Percentiles rank a stretch among this genome's conserved stretches.
These are phyloP conservation scores for Hsuehochloa calcarea DNA, from an alignment of 176 grass and related monocot species.

Conservation along the genomic window DNA sequence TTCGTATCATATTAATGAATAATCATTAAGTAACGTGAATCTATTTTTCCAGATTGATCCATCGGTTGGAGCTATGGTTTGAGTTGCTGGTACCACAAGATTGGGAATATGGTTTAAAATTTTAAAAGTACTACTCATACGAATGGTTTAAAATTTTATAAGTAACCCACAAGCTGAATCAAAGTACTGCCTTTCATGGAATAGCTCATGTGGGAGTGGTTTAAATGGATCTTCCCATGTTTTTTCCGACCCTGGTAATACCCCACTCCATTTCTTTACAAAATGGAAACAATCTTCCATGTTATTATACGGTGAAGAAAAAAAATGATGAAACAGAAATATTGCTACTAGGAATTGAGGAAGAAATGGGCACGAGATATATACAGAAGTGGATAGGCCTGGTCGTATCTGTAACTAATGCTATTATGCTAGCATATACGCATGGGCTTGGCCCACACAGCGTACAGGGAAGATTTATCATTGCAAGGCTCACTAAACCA, in stretches of 20 bases:
- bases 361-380: background rate
- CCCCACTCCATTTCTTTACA: background rate
- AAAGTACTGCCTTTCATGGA: background rate
- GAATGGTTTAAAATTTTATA: background rate
- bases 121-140: background rate
- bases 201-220: background rate
- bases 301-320: background rate
- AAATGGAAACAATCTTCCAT: background rate
- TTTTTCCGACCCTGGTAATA: background rate
- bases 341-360: background rate
- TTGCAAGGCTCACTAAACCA: background rate
- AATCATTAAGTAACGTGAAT: background rate
- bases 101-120: background rate
- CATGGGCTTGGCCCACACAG: background rate
- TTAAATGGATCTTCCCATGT: background rate
- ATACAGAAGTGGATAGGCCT: background rate
- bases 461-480: background rate
- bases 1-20: background rate
- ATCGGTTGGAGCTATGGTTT: background rate
- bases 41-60: background rate
- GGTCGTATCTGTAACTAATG: background rate
- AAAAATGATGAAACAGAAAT: conserved; percentile 1
- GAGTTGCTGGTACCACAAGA: background rate
- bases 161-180: background rate
- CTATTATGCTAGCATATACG: background rate